Conservation (phyloP, 768 basidiomycete genomes). For the Boletus vermiculosoides region DNA sequence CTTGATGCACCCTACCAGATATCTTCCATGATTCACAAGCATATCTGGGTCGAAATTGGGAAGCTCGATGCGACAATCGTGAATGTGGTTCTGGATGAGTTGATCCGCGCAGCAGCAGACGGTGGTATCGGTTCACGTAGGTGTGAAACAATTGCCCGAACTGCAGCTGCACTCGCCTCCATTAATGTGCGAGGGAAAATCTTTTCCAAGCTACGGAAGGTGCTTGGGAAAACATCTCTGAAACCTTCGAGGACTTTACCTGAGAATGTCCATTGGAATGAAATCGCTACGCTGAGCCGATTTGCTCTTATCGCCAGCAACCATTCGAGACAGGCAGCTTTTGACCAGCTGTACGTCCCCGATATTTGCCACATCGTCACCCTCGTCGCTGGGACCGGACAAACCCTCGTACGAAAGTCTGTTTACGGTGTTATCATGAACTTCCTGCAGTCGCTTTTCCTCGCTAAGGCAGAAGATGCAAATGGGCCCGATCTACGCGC, state of each 20-base stretch:
- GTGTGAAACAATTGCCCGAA: slow-evolving; percentile 74
- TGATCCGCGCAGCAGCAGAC: slow-evolving; percentile 80
- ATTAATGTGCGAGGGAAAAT: slow-evolving; percentile 77
- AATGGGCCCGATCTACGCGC: slow-evolving; percentile 56
- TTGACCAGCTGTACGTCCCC: slow-evolving; percentile 77
- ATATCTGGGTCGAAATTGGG: slow-evolving; percentile 75
- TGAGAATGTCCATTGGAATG: slow-evolving; percentile 76
- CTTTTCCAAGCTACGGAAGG: slow-evolving; percentile 76
- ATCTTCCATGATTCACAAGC: slow-evolving; percentile 62
- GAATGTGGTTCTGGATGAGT: slow-evolving; percentile 75
- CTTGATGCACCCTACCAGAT: slow-evolving; percentile 44
- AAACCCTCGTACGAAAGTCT: slow-evolving; percentile 70
- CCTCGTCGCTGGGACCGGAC: slow-evolving; percentile 74
- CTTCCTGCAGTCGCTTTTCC: slow-evolving; percentile 73
- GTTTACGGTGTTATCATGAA: slow-evolving; percentile 83
- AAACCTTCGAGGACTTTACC: slow-evolving; percentile 60
- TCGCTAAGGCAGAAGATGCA: slow-evolving; percentile 56
- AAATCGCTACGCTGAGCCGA: slow-evolving; percentile 77
- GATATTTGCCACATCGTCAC: slow-evolving; percentile 81
- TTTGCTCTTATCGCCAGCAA: slow-evolving; percentile 73
- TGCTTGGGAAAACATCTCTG: slow-evolving; percentile 69
- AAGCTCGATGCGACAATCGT: slow-evolving; percentile 64
- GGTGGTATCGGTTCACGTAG: slow-evolving; percentile 73
- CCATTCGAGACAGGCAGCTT: slow-evolving; percentile 57
- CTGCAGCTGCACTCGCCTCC: slow-evolving; percentile 70